Base-by-base conservation (phyloP, 306 rosid species). In the Carpinus fangiana region DNA sequence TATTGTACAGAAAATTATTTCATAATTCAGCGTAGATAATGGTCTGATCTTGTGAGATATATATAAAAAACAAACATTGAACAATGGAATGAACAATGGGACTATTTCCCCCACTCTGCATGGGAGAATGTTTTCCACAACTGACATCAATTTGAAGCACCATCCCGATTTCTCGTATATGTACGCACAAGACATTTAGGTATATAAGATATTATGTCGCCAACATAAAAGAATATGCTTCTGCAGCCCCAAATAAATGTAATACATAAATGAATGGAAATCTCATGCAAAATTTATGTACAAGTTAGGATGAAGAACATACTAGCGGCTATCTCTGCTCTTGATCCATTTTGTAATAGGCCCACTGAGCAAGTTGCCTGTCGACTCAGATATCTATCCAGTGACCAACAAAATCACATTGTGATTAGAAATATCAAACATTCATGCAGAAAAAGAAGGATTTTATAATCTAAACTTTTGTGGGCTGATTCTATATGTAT, bases 311-410 rank as follows among this genome's bases (percentile, higher is more conserved):
- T 0, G 5, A 45, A 26, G 51, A 61, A 50, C 76, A 51, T 81
- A 81, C 84, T 70, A 60, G 54, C 61, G 17, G 66, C 2, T 12
- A 70, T 51, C 57, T 72, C 67, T 81, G 17, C 23, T 47, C 52
- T 41, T 81, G 43, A 81, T 76, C 84, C 84, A 81, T 4, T 72
- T 62, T 11, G 84, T 81, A 60, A 81, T 72, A 59, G 68, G 43
- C 55, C 84, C 84, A 13, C 8, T 60, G 14, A 81, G 84, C 51
- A 72, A 18, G 84, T 76, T 81, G 14, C 73, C 13, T 26, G 81
- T 81, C n/a, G n/a, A n/a, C n/a, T n/a, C 52, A 81, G 81, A 76
- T 62, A 81, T 52, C 84, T 62, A 62, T 62, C 69, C 69, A 31
- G 9, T 31, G n/a, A 62, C 16, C 45, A 28, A 28, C 45, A 62